Conservation (phyloP, 257 asterid genomes). For the Vinca minor region DNA sequence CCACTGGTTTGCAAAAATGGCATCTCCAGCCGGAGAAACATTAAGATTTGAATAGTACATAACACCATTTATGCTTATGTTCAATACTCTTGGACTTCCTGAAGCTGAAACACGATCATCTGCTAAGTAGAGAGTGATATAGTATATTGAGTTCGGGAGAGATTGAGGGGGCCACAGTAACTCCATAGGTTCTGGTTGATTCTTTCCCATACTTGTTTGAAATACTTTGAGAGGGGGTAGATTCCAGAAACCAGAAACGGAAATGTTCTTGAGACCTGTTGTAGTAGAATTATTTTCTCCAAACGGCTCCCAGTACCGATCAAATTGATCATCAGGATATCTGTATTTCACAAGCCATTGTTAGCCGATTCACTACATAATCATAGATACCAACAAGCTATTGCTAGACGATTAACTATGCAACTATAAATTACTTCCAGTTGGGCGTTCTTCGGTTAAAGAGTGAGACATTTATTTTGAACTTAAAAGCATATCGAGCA, state of each 20-base stretch:
- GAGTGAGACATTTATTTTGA: not conserved
- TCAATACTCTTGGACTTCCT: slow-evolving; percentile 45
- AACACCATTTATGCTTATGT: slow-evolving; percentile 54
- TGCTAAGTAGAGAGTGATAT: slow-evolving; percentile 72
- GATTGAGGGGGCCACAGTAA: slow-evolving; percentile 65
- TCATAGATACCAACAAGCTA: not conserved
- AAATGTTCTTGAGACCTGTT: slow-evolving; percentile 29
- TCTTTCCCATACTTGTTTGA: slow-evolving; percentile 37
- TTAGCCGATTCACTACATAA: not conserved
- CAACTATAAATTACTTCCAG: not conserved
- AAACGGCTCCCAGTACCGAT: slow-evolving; percentile 79
- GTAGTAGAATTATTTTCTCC: slow-evolving; percentile 40
- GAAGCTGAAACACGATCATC: slow-evolving; percentile 44
- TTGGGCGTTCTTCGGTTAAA: not conserved
- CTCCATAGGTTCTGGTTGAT: slow-evolving; percentile 40
- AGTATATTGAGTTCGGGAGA: slow-evolving; percentile 41
- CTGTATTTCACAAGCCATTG: slow-evolving; percentile 30
- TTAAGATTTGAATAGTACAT: slow-evolving; percentile 51
- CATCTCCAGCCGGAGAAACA: slow-evolving; percentile 53
- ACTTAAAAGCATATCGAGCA: not conserved
- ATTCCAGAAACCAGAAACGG: slow-evolving; percentile 86
- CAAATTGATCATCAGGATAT: slow-evolving; percentile 77
- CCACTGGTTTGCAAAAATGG: slow-evolving; percentile 67
- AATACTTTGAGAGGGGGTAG: slow-evolving; percentile 67
- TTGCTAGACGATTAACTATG: not conserved